Evolutionary conservation across 2,329 filamentous ascomycete genomes (phyloP).

Genomic region (Arthrobotrys musiformis): DNA sequence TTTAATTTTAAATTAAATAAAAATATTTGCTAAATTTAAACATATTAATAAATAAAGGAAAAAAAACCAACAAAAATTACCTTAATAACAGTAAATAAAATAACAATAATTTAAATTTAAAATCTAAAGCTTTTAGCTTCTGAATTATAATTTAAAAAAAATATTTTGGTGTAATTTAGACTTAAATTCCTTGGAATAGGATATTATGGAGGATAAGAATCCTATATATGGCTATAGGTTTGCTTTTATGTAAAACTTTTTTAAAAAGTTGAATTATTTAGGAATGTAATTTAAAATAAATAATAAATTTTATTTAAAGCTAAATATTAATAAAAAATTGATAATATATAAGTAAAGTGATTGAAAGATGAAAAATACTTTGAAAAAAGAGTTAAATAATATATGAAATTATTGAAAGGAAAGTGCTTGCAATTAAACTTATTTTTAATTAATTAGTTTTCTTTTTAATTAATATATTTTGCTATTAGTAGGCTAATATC

Average conservation of each 20-base stretch:
- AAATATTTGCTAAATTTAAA: slow-evolving; percentile 65
- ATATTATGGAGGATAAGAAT: not conserved
- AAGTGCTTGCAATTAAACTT: slow-evolving; percentile 62
- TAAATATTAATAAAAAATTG: slow-evolving; percentile 1
- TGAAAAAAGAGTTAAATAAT: slow-evolving; percentile 63
- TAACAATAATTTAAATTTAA: slow-evolving; percentile 61
- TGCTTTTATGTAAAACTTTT: not conserved
- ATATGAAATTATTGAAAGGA: slow-evolving; percentile 63
- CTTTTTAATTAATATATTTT: slow-evolving; percentile 61
- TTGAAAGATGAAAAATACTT: slow-evolving; percentile 64
- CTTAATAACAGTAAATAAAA: slow-evolving; percentile 64
- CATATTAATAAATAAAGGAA: slow-evolving; percentile 65
- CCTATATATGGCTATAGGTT: not conserved
- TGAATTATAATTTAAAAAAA: slow-evolving; percentile 2
- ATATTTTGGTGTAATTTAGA: not conserved
- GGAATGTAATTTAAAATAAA: not conserved
- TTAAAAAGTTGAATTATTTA: not conserved
- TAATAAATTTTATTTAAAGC: slow-evolving; percentile 5
- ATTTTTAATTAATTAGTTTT: slow-evolving; percentile 60
- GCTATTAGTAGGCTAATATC: slow-evolving; percentile 62
- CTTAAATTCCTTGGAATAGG: not conserved
- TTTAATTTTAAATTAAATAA: slow-evolving; percentile 64
- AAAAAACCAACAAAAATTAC: slow-evolving; percentile 64
- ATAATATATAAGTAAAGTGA: not conserved
- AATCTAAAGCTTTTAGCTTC: not conserved